Conservation (phyloP, 345 rosid genomes). For the Lepidium aucheri region DNA sequence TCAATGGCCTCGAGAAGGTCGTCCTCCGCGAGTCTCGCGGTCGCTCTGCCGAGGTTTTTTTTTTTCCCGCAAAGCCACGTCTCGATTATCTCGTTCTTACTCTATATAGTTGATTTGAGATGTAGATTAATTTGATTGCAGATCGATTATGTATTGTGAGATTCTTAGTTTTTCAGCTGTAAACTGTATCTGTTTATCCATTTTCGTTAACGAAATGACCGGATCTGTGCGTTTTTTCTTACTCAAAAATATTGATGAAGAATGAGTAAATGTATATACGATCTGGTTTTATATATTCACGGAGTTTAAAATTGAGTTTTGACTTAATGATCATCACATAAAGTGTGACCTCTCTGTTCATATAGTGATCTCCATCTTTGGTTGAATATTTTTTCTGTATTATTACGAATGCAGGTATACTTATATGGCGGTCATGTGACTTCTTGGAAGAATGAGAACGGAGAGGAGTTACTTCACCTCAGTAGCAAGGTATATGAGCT, state of each 20-base stretch:
- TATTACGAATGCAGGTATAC: conserved; percentile 48
- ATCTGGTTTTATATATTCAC: neutral
- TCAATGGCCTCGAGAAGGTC: conserved; percentile 70
- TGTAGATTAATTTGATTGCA: neutral
- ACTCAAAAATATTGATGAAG: neutral
- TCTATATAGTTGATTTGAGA: neutral
- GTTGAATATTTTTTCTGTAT: neutral
- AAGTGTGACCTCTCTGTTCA: conserved; percentile 2
- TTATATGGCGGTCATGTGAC: conserved; percentile 86
- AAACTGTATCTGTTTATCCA: neutral
- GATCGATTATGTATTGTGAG: conserved; percentile 10
- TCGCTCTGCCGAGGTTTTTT: conserved; percentile 63
- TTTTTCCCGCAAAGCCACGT: neutral
- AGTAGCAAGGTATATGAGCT: conserved; percentile 53
- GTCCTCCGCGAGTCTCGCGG: conserved; percentile 67
- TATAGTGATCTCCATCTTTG: neutral
- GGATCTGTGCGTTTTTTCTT: conserved; percentile 2
- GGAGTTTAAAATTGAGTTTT: neutral
- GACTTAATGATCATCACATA: neutral
- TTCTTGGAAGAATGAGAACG: conserved; percentile 89
- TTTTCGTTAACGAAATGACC: neutral
- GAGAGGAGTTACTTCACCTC: conserved; percentile 76
- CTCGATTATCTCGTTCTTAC: neutral
- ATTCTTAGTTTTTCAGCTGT: conserved; percentile 12
- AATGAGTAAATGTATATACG: neutral